Percentiles rank a stretch among this genome's conserved stretches.
phyloP scores from a whole-genome alignment of 257 asterid genomes.

The Nyctanthes arbortristis region DNA sequence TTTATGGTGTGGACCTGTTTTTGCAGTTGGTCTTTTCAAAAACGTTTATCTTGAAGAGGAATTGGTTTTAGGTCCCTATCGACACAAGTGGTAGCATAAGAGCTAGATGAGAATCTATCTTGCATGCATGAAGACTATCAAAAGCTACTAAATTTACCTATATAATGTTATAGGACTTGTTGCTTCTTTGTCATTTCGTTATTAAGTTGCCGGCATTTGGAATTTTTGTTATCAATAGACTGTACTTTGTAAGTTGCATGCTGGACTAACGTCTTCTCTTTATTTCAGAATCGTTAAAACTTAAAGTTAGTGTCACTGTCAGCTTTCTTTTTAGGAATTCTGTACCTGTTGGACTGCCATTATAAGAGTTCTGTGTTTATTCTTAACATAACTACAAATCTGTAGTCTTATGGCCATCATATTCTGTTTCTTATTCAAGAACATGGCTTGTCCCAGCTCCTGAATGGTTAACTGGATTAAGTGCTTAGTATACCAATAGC shows the following conservation, averaged over 20 bases:
- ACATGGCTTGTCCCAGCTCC: neutral
- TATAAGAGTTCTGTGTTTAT: neutral
- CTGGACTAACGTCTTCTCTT: neutral
- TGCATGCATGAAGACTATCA: neutral
- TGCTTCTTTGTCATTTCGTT: too few relatives aligned
- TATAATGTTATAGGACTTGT: too few relatives aligned
- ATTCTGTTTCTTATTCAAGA: neutral
- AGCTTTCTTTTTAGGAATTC: neutral
- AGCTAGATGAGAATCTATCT: neutral
- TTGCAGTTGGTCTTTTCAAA: neutral
- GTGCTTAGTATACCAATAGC: neutral
- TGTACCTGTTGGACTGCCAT: neutral
- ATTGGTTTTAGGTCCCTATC: neutral
- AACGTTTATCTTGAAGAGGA: neutral
- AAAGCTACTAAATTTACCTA: too few relatives aligned
- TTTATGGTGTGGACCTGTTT: too few relatives aligned
- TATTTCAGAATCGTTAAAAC: neutral
- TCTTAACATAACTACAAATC: neutral
- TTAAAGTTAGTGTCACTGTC: too few relatives aligned
- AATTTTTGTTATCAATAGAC: too few relatives aligned
- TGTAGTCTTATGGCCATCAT: neutral
- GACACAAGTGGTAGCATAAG: neutral
- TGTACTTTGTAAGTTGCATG: neutral
- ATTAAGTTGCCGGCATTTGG: too few relatives aligned
- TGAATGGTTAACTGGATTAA: neutral